A percentile compares a stretch with the other conserved stretches of the same genome.
Conservation (phyloP, 176 grass and related monocot species). For the Puccinellia tenuiflora region DNA sequence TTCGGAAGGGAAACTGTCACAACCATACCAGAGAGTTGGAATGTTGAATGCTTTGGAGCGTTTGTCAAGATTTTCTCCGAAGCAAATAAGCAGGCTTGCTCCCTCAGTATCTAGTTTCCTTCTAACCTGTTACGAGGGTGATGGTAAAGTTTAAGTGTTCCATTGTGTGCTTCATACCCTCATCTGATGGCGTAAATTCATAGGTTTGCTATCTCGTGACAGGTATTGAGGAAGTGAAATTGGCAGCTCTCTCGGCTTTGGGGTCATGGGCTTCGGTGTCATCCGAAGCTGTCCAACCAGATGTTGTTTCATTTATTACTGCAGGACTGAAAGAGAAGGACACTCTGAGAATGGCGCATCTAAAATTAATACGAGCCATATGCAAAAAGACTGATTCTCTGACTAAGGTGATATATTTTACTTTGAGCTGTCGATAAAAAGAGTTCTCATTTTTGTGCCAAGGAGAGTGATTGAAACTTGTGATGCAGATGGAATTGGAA, state of each 20-base stretch:
- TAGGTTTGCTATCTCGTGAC: conserved; percentile 30
- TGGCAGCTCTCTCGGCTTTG: conserved; percentile 67
- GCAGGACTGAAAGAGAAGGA: conserved; percentile 90
- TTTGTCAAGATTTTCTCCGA: too few relatives aligned
- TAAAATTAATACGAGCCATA: conserved; percentile 63
- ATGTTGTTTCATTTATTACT: conserved; percentile 72
- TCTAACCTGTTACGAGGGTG: too few relatives aligned
- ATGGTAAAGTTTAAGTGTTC: conserved; percentile 11
- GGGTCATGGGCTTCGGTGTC: conserved; percentile 64
- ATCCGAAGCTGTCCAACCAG: conserved; percentile 57
- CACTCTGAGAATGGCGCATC: conserved; percentile 78
- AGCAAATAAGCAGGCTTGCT: too few relatives aligned
- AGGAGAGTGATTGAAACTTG: not conserved
- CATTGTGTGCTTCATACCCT: conserved; percentile 24
- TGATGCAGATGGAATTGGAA: not conserved
- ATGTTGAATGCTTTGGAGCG: too few relatives aligned
- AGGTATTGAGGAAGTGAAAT: conserved; percentile 94
- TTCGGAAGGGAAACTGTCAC: conserved; percentile 88
- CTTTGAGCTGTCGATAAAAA: conserved; percentile 11
- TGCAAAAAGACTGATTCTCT: conserved; percentile 82
- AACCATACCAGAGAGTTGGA: too few relatives aligned
- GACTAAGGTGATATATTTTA: conserved; percentile 42
- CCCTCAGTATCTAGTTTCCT: too few relatives aligned
- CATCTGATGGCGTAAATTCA: not conserved
- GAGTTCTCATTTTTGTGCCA: not conserved